Evolutionary conservation across 176 grass and related monocot species (phyloP).

Genomic region (bread wheat (Triticum aestivum)): IWGSC_CS_RefSeq_v2.1 NC_057794.1:173437033-173437532

Average conservation of each 20-base stretch:
- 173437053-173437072: slow-evolving; percentile 28
- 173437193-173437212: slow-evolving; percentile 18
- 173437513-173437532: slow-evolving; percentile 72
- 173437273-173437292: slow-evolving; percentile 56
- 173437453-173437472: slow-evolving; percentile 82
- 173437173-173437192: slow-evolving; percentile 10
- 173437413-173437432: slow-evolving; percentile 69
- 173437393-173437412: slow-evolving; percentile 31
- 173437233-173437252: slow-evolving; percentile 16
- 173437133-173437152: slow-evolving; percentile 33
- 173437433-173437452: slow-evolving; percentile 81
- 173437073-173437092: slow-evolving; percentile 26
- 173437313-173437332: slow-evolving; percentile 85
- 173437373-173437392: slow-evolving; percentile 62
- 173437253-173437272: slow-evolving; percentile 38
- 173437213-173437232: slow-evolving; percentile 24
- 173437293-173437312: slow-evolving; percentile 98
- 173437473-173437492: slow-evolving; percentile 82
- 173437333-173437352: slow-evolving; percentile 89
- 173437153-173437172: slow-evolving; percentile 34
- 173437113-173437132: slow-evolving; percentile 31
- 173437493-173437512: slow-evolving; percentile 61
- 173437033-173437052: neutral
- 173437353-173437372: slow-evolving; percentile 96
- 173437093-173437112: neutral